Percentiles rank a stretch among this genome's conserved stretches.
Evolutionary conservation across 257 asterid genomes (phyloP).

Genomic region (Hygrophila difformis): DNA sequence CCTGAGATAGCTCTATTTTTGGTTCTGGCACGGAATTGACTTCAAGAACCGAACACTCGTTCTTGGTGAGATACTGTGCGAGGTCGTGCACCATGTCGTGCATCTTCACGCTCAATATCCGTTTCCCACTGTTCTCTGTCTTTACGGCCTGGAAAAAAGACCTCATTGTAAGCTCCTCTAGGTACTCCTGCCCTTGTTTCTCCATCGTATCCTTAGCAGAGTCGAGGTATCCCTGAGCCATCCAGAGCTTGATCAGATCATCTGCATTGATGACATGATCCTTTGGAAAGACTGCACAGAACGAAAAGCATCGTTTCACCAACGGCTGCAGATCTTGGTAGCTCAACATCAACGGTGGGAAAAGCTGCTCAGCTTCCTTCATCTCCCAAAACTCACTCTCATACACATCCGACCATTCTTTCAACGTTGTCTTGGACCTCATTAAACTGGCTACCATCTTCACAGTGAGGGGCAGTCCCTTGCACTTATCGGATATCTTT

Average conservation of each 20-base stretch:
- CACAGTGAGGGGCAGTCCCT: conserved; percentile 36
- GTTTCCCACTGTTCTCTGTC: conserved; percentile 19
- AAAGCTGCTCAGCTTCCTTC: conserved; percentile 28
- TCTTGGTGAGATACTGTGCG: conserved; percentile 32
- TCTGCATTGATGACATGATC: conserved; percentile 32
- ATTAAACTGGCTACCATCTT: conserved; percentile 32
- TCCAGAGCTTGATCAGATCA: conserved; percentile 40
- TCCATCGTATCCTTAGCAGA: conserved; percentile 25
- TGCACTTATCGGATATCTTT: conserved; percentile 31
- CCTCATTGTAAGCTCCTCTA: conserved; percentile 32
- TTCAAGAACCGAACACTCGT: conserved; percentile 41
- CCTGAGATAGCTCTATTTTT: conserved; percentile 20
- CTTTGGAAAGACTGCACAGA: conserved; percentile 39
- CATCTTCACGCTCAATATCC: conserved; percentile 31
- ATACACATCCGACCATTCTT: conserved; percentile 32
- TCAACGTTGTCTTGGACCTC: conserved; percentile 24
- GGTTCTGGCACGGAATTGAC: conserved; percentile 21
- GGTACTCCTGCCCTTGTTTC: conserved; percentile 24
- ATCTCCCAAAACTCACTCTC: conserved; percentile 33
- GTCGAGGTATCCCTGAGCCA: conserved; percentile 45
- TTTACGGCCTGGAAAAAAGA: conserved; percentile 31
- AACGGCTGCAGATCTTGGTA: conserved; percentile 32
- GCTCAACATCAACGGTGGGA: conserved; percentile 44
- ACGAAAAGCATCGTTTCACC: conserved; percentile 35
- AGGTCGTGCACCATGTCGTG: conserved; percentile 51